Evolutionary conservation across 1,284 basidiomycete genomes (phyloP).

Genomic region (Xerocomus amazonicus): DNA sequence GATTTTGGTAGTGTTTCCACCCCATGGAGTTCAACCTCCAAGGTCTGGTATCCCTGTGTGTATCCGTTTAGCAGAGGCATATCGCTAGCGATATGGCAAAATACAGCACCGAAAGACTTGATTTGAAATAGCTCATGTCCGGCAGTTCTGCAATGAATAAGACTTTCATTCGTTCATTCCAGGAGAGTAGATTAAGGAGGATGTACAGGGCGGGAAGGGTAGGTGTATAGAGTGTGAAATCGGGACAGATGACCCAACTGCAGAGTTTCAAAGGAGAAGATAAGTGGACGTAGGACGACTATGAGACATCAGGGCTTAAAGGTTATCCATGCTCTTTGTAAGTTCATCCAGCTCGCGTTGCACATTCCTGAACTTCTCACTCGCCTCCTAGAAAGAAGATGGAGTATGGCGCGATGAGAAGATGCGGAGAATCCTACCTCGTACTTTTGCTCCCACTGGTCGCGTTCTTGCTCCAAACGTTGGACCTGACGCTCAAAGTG

Average conservation of each 20-base stretch:
- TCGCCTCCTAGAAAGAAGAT: slow-evolving; percentile 56
- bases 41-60: too few species aligned
- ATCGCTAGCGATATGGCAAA: too few species aligned
- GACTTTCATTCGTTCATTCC: slow-evolving; percentile 14
- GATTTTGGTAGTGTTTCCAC: neutral
- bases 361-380: slow-evolving; percentile 71
- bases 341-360: slow-evolving; percentile 90
- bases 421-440: slow-evolving; percentile 55
- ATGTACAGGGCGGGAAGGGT: slow-evolving; percentile 13
- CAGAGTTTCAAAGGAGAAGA: slow-evolving; percentile 11
- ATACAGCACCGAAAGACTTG: too few species aligned
- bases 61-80: too few species aligned
- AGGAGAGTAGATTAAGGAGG: slow-evolving; percentile 20
- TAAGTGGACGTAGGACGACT: slow-evolving; percentile 8
- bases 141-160: slow-evolving; percentile 1
- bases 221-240: slow-evolving; percentile 24
- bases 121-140: neutral
- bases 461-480: slow-evolving; percentile 88
- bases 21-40: neutral
- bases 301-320: slow-evolving; percentile 49
- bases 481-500: slow-evolving; percentile 95
- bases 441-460: slow-evolving; percentile 92
- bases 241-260: slow-evolving; percentile 14
- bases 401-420: slow-evolving; percentile 5
- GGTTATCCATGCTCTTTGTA: slow-evolving; percentile 74